A percentile compares a stretch with the other conserved stretches of the same genome.
These are phyloP conservation scores for Moricandia moricandioides DNA, from an alignment of 345 rosid genomes.

Conservation along the genomic window DNA sequence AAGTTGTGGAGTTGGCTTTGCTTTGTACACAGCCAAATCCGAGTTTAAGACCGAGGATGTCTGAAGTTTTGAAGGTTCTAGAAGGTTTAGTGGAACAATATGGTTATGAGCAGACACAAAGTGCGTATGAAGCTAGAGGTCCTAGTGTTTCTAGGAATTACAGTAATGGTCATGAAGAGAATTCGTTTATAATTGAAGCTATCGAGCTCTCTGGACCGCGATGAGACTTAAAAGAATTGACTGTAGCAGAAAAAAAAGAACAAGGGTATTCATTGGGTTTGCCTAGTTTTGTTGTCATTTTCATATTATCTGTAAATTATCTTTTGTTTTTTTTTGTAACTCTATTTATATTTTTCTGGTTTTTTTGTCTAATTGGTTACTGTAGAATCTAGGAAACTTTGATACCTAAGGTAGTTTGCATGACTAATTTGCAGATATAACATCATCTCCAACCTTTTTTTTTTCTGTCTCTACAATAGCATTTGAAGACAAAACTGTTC, in stretches of 20 bases:
- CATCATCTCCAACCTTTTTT: neutral
- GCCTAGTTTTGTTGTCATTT: neutral
- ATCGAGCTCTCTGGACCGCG: constrained; percentile 98
- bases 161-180: constrained; percentile 58
- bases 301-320: neutral
- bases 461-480: neutral
- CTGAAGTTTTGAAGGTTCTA: constrained; percentile 65
- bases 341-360: neutral
- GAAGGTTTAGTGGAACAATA: constrained; percentile 65
- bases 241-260: neutral
- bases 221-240: constrained; percentile 25
- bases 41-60: constrained; percentile 73
- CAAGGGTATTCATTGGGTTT: neutral
- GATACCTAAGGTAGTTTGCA: neutral
- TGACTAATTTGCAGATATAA: neutral
- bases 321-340: neutral
- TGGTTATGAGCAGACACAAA: constrained; percentile 48
- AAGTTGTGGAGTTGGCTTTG: constrained; percentile 62
- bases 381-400: neutral
- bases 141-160: constrained; percentile 55
- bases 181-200: constrained; percentile 88
- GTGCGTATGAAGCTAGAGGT: constrained; percentile 44
- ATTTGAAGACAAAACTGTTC: no score
- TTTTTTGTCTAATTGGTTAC: neutral
- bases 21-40: constrained; percentile 77